phyloP scores from a whole-genome alignment of 108 stramenopile genomes.

The Discostella pseudostelligera region DNA sequence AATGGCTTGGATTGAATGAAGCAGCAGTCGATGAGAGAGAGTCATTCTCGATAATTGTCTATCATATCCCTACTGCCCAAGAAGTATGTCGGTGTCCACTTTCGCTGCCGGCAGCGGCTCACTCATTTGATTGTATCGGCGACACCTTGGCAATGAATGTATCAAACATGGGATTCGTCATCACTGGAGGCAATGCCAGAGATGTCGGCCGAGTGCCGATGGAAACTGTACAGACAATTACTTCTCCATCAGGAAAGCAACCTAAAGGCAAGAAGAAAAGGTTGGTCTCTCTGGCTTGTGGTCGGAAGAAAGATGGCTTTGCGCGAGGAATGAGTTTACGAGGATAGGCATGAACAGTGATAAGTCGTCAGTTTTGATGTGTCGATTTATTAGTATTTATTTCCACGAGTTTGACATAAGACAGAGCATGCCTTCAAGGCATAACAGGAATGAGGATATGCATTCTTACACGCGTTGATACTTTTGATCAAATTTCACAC shows the following conservation, averaged over 20 bases:
- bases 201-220: slow-evolving; percentile 17
- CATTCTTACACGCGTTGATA: too few relatives aligned
- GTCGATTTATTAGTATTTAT: too few relatives aligned
- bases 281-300: slow-evolving; percentile 25
- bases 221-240: slow-evolving; percentile 5
- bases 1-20: slow-evolving; percentile 39
- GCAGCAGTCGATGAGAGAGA: too few relatives aligned
- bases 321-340: slow-evolving; percentile 43
- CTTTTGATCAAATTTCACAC: too few relatives aligned
- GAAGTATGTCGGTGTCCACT: slow-evolving; percentile 20
- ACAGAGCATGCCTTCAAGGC: too few relatives aligned
- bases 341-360: too few relatives aligned
- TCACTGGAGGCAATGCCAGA: slow-evolving; percentile 31
- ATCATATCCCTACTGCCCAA: slow-evolving; percentile 29
- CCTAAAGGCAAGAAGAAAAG: slow-evolving; percentile 41
- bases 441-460: too few relatives aligned
- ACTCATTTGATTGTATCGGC: slow-evolving; percentile 17
- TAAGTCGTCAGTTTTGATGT: too few relatives aligned
- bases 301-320: slow-evolving; percentile 41
- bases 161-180: slow-evolving; percentile 29
- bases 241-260: too few relatives aligned
- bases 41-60: slow-evolving; percentile 5
- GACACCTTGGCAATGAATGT: slow-evolving; percentile 27
- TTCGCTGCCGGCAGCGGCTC: not conserved
- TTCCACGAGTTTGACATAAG: too few relatives aligned